Base-by-base conservation (phyloP, 306 rosid genomes). In the Sphenostylis stenocarpa region DNA sequence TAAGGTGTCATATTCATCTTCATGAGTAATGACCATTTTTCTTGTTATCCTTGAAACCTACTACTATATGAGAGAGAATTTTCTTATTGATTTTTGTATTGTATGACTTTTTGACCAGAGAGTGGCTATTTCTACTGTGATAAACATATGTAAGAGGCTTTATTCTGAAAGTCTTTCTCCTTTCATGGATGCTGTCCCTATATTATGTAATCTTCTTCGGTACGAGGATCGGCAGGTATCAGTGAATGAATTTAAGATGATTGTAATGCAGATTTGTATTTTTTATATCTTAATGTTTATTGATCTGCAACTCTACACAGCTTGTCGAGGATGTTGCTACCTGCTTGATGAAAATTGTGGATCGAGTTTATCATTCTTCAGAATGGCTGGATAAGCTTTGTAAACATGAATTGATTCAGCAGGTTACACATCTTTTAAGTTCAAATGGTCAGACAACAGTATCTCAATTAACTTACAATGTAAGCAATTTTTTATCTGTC, bases 101-200 rank as follows among this genome's bases (percentile, higher is more conserved):
- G n/a, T n/a, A n/a, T n/a, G n/a, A n/a, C 34, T 53, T 20, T 20
- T 21, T 36, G 21, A 29, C 67, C 86, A 96, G 99, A 88, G 99
- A 81, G 94, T 91, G 79, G 99, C 99, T 29, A 88, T 96, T 77
- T 90, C 97, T 69, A 91, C 94, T 70, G 96, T 93, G 88, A 93
- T 91, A 81, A 96, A 92, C 76, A 85, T 96, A 74, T 93, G 98
- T 72, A 92, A 83, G 83, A 96, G 91, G 76, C 97, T 96, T 81
- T 90, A 98, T 72, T 90, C 97, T 12, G 96, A 89, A 80, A 83
- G 85, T 70, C 90, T 88, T 58, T 38, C 89, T 28, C 88, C 88
- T 76, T 80, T 90, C 86, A 87, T 91, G 92, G 98, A 93, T 72
- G 98, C 98, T 72, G 94, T 93, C 78, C 99, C 99, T 45, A 89